These are phyloP conservation scores for Lyophyllum decastes DNA, from an alignment of 768 basidiomycete species.

Conservation along the genomic window DNA sequence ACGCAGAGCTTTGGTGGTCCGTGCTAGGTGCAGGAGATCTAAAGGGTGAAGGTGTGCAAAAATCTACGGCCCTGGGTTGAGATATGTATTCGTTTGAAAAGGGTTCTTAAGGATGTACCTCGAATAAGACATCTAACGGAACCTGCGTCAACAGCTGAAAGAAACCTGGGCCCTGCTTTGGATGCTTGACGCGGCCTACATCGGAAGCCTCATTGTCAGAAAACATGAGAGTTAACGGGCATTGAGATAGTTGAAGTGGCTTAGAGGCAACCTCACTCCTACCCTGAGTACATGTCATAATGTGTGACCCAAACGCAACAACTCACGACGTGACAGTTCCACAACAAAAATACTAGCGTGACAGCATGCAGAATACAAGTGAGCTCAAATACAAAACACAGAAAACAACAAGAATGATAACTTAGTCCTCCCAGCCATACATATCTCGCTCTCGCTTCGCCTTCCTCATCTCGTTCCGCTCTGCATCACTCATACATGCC, in stretches of 20 bases:
- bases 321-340: background rate
- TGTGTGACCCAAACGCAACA: background rate
- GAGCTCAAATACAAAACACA: background rate
- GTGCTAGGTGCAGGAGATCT: slow-evolving; percentile 30
- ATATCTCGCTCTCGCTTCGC: slow-evolving; percentile 67
- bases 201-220: background rate
- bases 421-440: slow-evolving; percentile 56
- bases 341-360: background rate
- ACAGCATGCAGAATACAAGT: background rate
- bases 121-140: slow-evolving; percentile 32
- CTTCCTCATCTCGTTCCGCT: slow-evolving; percentile 54
- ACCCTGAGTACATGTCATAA: background rate
- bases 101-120: slow-evolving; percentile 13
- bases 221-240: background rate
- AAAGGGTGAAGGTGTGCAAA: slow-evolving; percentile 41
- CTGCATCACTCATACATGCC: slow-evolving; percentile 47
- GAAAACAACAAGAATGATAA: background rate
- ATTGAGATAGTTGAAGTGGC: too few species aligned
- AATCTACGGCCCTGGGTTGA: slow-evolving; percentile 32
- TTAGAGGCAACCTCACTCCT: background rate
- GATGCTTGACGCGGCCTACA: background rate
- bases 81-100: background rate
- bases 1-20: slow-evolving; percentile 19
- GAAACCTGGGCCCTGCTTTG: background rate
- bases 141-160: slow-evolving; percentile 5